Conservation (phyloP, 2,329 filamentous ascomycete species). For the Xylariomycetidae sp. region DNA sequence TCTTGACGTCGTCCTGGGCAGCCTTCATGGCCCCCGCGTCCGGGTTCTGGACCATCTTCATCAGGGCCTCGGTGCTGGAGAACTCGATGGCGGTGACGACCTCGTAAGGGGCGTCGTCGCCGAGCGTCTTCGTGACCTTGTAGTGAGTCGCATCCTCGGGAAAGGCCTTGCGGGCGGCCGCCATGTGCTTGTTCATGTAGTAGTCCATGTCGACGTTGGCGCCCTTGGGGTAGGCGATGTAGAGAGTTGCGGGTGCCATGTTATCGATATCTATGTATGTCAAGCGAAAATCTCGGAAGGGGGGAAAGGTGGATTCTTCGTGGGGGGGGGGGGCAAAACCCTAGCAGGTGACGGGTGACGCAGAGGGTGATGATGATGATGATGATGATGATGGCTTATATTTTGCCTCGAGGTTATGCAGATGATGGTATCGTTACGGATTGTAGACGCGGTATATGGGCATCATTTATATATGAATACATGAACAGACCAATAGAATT, state of each 20-base stretch:
- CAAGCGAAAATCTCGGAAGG: too few relatives aligned
- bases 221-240: constrained; percentile 9
- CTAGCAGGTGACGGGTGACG: not conserved
- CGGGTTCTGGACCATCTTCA: not conserved
- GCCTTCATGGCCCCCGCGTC: constrained; percentile 3
- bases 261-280: too few relatives aligned
- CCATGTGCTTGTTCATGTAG: constrained; percentile 10
- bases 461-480: too few relatives aligned
- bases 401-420: not conserved
- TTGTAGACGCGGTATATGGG: too few relatives aligned
- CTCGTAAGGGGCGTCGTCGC: constrained; percentile 7
- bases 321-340: not conserved
- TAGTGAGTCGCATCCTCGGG: constrained; percentile 2
- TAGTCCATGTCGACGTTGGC: constrained; percentile 10
- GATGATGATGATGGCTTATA: not conserved
- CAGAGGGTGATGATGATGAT: constrained; percentile 1
- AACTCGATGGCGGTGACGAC: constrained; percentile 7
- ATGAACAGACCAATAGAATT: too few relatives aligned
- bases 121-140: constrained; percentile 1
- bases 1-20: constrained; percentile 5
- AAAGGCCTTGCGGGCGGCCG: constrained; percentile 4
- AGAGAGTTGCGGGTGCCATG: constrained; percentile 4
- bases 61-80: constrained; percentile 4
- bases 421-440: too few relatives aligned
- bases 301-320: not conserved